Conservation (phyloP, 495 filamentous ascomycete species). For the Hypomontagnella monticulosa region DNA sequence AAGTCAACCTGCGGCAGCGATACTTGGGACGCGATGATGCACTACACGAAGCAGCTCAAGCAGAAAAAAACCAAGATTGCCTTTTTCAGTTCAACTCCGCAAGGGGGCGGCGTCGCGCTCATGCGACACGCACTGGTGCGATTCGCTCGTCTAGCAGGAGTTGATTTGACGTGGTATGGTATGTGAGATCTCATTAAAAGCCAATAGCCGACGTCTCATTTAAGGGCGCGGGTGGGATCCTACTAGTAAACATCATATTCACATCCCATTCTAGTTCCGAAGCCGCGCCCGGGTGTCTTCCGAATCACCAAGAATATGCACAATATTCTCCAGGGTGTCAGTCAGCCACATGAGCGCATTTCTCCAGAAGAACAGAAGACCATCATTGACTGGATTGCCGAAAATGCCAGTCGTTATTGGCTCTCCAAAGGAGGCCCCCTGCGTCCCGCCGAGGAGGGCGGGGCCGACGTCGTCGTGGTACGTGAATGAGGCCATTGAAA, state of each 20-base stretch:
- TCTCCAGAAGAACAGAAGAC: constrained; percentile 65
- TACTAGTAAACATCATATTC: constrained; percentile 10
- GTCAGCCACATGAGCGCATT: constrained; percentile 68
- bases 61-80: constrained; percentile 74
- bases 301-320: constrained; percentile 90
- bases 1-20: constrained; percentile 64
- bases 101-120: constrained; percentile 86
- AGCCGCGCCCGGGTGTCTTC: constrained; percentile 85
- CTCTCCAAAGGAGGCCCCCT: constrained; percentile 73
- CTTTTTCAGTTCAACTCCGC: constrained; percentile 87
- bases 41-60: constrained; percentile 74
- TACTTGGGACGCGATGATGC: constrained; percentile 76
- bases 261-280: constrained; percentile 74
- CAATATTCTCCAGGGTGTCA: constrained; percentile 91
- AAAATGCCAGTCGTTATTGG: constrained; percentile 84
- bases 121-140: constrained; percentile 88
- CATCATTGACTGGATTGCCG: constrained; percentile 77
- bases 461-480: constrained; percentile 81
- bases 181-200: constrained; percentile 27
- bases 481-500: constrained; percentile 24
- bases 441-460: constrained; percentile 70
- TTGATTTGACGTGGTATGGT: constrained; percentile 80
- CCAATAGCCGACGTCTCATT: not conserved
- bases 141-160: constrained; percentile 72
- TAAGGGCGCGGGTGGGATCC: not conserved